Conservation (phyloP, 352 stramenopile genomes). For the Globisporangium acanthophoron region DNA sequence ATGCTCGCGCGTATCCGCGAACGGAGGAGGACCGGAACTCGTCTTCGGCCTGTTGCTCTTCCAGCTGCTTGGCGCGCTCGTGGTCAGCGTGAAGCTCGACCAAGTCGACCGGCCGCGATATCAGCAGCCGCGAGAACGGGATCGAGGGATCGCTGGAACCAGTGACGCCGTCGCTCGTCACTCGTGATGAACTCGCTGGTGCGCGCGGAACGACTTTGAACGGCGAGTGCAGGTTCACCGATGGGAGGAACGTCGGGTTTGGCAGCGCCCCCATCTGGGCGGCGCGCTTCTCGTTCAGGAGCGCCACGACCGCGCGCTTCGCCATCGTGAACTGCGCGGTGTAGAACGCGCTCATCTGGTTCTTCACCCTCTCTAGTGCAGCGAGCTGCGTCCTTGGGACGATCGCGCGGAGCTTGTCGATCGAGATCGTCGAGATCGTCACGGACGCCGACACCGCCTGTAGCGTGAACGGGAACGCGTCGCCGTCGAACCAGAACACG, state of each 20-base stretch:
- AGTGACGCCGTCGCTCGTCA: not conserved
- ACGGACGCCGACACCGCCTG: slow-evolving; percentile 39
- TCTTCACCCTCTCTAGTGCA: slow-evolving; percentile 20
- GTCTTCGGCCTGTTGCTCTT: not conserved
- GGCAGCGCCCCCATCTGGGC: slow-evolving; percentile 15
- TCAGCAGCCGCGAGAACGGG: slow-evolving; percentile 23
- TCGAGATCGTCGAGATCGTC: slow-evolving; percentile 32
- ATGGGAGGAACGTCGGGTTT: slow-evolving; percentile 20
- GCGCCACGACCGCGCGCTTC: slow-evolving; percentile 26
- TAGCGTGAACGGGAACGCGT: slow-evolving; percentile 29
- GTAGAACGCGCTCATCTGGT: slow-evolving; percentile 21
- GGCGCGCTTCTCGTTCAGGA: slow-evolving; percentile 47
- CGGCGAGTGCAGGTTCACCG: slow-evolving; percentile 16
- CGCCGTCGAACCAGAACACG: slow-evolving; percentile 47
- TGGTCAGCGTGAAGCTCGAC: slow-evolving; percentile 11
- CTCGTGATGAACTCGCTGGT: not conserved
- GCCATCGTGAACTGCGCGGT: slow-evolving; percentile 29
- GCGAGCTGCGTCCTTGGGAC: slow-evolving; percentile 31
- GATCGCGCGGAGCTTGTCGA: slow-evolving; percentile 44
- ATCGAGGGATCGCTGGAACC: slow-evolving; percentile 11
- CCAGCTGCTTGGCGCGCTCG: not conserved
- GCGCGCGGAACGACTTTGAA: slow-evolving; percentile 6
- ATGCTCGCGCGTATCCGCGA: not conserved
- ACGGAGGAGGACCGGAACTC: not conserved
- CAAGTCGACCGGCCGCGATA: slow-evolving; percentile 22